Percentiles rank a stretch among this genome's conserved stretches.
Evolutionary conservation across 441 rosid species (phyloP).

Genomic region (Dalechampia spathulata): DNA sequence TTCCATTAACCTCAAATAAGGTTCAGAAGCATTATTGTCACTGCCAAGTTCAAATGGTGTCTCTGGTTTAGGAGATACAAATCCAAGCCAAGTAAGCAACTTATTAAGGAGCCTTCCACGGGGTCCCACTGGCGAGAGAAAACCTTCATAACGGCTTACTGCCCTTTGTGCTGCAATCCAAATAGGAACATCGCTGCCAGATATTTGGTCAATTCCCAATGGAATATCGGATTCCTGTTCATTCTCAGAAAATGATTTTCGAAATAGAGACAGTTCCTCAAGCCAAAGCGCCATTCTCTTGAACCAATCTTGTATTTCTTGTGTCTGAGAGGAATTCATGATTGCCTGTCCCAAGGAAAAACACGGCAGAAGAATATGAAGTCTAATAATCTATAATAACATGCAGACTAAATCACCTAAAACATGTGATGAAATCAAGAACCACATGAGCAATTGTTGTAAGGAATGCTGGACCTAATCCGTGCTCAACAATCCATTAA

Average conservation of each 20-base stretch:
- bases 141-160: conserved; percentile 79
- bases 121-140: conserved; percentile 85
- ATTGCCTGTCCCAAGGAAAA: conserved; percentile 47
- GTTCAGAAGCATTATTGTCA: conserved; percentile 51
- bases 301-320: conserved; percentile 43
- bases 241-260: conserved; percentile 39
- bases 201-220: conserved; percentile 36
- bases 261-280: conserved; percentile 50
- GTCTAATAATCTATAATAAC: background rate
- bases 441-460: background rate
- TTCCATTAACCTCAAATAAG: conserved; percentile 61
- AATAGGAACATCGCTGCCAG: conserved; percentile 71
- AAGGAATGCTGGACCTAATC: too few species aligned
- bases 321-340: conserved; percentile 37
- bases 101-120: conserved; percentile 77
- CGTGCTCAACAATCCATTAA: too few species aligned
- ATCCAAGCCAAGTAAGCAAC: conserved; percentile 70
- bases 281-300: conserved; percentile 57
- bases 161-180: conserved; percentile 93
- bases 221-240: conserved; percentile 38
- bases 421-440: background rate
- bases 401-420: background rate
- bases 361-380: conserved; percentile 13
- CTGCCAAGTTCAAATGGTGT: conserved; percentile 44
- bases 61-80: conserved; percentile 55